Evolutionary conservation across 2,329 filamentous ascomycete species (phyloP), one percentile per base, ranked within the genome.

Genomic region (Monosporascus sp.): DNA sequence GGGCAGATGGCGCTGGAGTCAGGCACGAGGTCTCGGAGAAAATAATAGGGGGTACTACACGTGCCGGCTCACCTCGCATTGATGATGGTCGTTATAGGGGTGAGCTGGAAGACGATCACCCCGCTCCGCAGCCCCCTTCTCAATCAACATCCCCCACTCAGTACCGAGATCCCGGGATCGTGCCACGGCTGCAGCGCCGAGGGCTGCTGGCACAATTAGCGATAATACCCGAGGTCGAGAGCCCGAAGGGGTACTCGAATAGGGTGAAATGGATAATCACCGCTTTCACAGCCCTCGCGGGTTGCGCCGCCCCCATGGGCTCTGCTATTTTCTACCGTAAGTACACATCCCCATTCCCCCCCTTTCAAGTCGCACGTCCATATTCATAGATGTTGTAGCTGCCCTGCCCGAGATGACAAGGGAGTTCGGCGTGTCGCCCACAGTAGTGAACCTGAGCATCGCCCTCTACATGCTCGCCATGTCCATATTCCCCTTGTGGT

Each of bases 231-330:
- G 92, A 97, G 71, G 83, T 96, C 15, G 83, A 89, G 46, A 77
- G 86, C 35, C 88, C 91, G 0, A 84, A 86, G 54, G 81, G 89
- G 49, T 96, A 96, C 66, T 74, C 79, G 11, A 80, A 82, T 36
- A 79, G 74, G 49, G 89, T 82, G 15, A 96, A 96, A 82, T 96
- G 91, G 91, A 79, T 82, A 55, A 85, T 97, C 59, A 96, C 91
- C 0, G 76, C 83, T 37, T 81, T 93, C 48, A 82, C 96, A 46
- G 87, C 90, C 2, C 65, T 92, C 17, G 90, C 90, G 3, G 90
- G 83, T 2, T 84, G 86, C 15, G 88, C 83, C 0, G 90, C 88
- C 1, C 92, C 92, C 0, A 83, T 96, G 74, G 92, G 92, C 1
- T 92, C 88, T 27, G 82, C 87, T 2, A 91, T 96, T 51, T 85